phyloP scores from a whole-genome alignment of 2,329 filamentous ascomycete species.

The Calonectria fujianensis region DNA sequence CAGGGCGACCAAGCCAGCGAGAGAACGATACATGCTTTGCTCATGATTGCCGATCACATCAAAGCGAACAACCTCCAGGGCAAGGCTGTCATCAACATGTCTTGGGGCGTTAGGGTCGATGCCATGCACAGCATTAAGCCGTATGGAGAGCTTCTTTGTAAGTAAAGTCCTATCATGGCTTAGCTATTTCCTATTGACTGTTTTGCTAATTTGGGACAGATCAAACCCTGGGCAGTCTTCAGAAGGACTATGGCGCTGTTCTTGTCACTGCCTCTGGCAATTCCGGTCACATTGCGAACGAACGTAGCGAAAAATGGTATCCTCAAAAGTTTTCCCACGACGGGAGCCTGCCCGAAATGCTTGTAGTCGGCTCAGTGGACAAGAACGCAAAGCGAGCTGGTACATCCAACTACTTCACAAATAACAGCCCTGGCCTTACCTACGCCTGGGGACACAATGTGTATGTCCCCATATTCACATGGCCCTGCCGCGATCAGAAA shows the following conservation, averaged over 20 bases:
- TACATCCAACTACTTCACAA: slow-evolving; percentile 9
- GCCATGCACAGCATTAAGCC: slow-evolving; percentile 10
- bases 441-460: slow-evolving; percentile 23
- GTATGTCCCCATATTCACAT: not conserved
- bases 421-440: slow-evolving; percentile 1
- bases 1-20: slow-evolving; percentile 9
- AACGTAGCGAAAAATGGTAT: slow-evolving; percentile 17
- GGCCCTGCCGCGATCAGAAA: no score
- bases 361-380: not conserved
- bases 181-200: no score
- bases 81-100: slow-evolving; percentile 30
- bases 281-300: not conserved
- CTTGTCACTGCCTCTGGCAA: slow-evolving; percentile 19
- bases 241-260: slow-evolving; percentile 4
- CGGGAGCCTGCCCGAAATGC: slow-evolving; percentile 11
- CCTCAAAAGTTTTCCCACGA: slow-evolving; percentile 22
- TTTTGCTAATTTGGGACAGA: not conserved
- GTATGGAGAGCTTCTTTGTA: slow-evolving; percentile 21
- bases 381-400: slow-evolving; percentile 14
- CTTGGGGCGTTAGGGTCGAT: slow-evolving; percentile 18
- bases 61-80: slow-evolving; percentile 11
- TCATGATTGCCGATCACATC: slow-evolving; percentile 20
- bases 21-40: slow-evolving; percentile 18
- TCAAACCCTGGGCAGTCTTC: slow-evolving; percentile 1
- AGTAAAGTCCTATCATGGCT: not conserved